phyloP scores from a whole-genome alignment of 2,329 filamentous ascomycete species.

The Paracorniculantispora psalliotae region DNA sequence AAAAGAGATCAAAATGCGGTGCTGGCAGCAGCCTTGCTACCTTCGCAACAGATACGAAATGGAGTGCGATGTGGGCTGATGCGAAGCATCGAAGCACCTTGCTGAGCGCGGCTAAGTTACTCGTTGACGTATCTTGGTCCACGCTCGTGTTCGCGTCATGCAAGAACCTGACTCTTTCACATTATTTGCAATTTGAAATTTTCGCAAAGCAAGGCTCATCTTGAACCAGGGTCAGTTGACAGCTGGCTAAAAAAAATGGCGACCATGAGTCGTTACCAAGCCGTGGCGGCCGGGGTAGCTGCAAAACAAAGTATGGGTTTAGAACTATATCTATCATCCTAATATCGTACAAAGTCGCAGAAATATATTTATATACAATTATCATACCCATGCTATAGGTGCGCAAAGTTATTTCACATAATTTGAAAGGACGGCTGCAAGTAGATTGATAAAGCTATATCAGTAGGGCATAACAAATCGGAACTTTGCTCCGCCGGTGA shows the following conservation, averaged over 20 bases:
- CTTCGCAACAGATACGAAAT: not conserved
- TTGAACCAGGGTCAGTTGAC: not conserved
- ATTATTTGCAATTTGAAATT: not conserved
- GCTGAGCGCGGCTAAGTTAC: constrained; percentile 5
- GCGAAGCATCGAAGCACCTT: not conserved
- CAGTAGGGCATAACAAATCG: too few species aligned
- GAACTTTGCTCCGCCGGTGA: not conserved
- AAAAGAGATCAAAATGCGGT: too few species aligned
- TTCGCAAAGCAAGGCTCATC: not conserved
- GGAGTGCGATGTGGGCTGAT: not conserved
- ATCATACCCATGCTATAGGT: too few species aligned
- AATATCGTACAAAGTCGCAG: too few species aligned
- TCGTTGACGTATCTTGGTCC: not conserved
- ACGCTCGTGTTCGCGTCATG: constrained; percentile 8
- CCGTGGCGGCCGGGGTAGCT: not conserved
- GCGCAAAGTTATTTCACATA: too few species aligned
- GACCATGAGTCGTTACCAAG: not conserved
- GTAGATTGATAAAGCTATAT: too few species aligned
- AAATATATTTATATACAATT: too few species aligned
- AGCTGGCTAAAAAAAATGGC: not conserved
- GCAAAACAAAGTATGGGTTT: not conserved
- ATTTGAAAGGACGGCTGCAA: too few species aligned
- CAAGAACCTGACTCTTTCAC: constrained; percentile 8
- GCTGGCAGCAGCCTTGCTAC: not conserved
- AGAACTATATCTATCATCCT: too few species aligned